A percentile compares a stretch with the other conserved stretches of the same genome.
These are phyloP conservation scores for Aspergillus mulundensis DNA, from an alignment of 495 filamentous ascomycete species.

Conservation along the genomic window DNA sequence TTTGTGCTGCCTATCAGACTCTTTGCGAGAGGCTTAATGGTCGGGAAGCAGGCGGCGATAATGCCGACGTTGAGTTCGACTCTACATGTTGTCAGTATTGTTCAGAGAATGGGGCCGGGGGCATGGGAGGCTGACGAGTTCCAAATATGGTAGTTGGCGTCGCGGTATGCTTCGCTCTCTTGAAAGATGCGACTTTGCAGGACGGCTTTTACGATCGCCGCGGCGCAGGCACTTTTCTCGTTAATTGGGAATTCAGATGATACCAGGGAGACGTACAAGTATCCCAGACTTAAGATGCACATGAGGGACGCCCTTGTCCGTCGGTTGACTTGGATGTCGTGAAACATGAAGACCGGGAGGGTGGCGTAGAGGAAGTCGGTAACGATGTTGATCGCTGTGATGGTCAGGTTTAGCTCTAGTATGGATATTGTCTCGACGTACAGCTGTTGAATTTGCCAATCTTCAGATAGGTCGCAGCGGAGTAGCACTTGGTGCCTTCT, in stretches of 20 bases:
- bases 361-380: conserved; percentile 42
- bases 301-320: conserved; percentile 38
- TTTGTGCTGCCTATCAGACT: conserved; percentile 17
- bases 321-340: conserved; percentile 29
- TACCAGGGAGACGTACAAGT: conserved; percentile 42
- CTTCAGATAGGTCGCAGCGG: conserved; percentile 4
- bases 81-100: conserved; percentile 3
- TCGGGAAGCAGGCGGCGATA: conserved; percentile 40
- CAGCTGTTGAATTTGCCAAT: conserved; percentile 20
- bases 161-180: conserved; percentile 28
- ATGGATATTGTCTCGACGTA: too few species aligned
- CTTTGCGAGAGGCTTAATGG: conserved; percentile 41
- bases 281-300: conserved; percentile 38
- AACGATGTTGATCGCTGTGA: conserved; percentile 37
- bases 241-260: neutral
- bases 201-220: conserved; percentile 43
- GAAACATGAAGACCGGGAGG: conserved; percentile 39
- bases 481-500: conserved; percentile 12
- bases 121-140: neutral
- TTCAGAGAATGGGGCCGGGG: neutral
- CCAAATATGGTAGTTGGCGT: conserved; percentile 9
- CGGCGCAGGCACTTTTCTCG: conserved; percentile 34
- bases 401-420: too few species aligned
- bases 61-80: conserved; percentile 40
- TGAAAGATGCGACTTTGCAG: conserved; percentile 29